Base-by-base conservation (phyloP, 305 asterid species). In the Plantago rigida region DNA sequence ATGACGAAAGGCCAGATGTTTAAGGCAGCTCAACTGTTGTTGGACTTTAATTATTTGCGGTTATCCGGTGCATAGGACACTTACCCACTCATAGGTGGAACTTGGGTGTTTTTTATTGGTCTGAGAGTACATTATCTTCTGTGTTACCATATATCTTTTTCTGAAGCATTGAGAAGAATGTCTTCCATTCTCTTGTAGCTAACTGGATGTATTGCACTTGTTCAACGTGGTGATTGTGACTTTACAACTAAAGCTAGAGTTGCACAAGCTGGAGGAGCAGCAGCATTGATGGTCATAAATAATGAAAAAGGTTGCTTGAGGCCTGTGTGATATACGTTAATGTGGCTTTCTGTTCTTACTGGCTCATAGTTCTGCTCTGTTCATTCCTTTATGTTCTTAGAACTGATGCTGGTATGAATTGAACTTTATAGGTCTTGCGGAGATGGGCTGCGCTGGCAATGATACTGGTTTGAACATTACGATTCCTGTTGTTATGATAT, bases 221-320 rank as follows among this genome's bases (percentile, higher is more conserved):
- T 76, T 56, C 48, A 68, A 48, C 96, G 99, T 11, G 99, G 99
- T 74, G 96, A 83, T 55, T 92, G 99, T 67, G 83, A 73, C 66
- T 92, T 92, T 77, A 70, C 83, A 31, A 75, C 76, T 52, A 92
- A 92, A 81, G 99, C 99, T 70, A 62, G 67, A 67, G 69, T 82
- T 52, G 95, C 94, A 36, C 91, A 88, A 83, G 87, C 75, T 58
- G 85, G 79, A 67, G 96, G 91, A 57, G 95, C 99, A 62, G 70
- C 78, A n/a, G 96, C 82, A 62, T 65, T 92, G 71, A 73, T 88
- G 74, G 77, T 92, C 77, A 79, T 92, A 71, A 88, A 88, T 67
- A 78, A 76, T 34, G 87, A 78, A 28, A 94, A 82, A 84, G 96
- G 99, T 92, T 67, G 54, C 74, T 69, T 63, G 66, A 73, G 54